Conservation (phyloP, 1,284 basidiomycete genomes). For the Trichosporon faecale region DNA sequence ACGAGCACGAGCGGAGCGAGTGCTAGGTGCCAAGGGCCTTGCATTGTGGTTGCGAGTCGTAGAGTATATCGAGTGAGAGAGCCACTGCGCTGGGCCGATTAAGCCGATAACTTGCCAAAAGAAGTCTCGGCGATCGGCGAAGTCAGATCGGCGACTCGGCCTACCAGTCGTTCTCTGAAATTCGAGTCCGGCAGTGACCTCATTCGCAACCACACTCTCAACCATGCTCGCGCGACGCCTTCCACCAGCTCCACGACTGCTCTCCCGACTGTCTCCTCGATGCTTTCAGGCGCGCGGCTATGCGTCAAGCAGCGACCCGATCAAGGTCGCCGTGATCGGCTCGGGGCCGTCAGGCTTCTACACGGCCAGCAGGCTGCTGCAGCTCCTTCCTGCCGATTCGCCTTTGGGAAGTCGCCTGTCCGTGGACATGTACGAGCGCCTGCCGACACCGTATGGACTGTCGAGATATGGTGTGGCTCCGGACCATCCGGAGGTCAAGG, state of each 20-base stretch:
- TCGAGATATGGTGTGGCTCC: slow-evolving; percentile 97
- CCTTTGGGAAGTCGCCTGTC: slow-evolving; percentile 55
- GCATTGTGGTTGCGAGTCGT: not conserved
- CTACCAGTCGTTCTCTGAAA: not conserved
- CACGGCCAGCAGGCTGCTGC: slow-evolving; percentile 76
- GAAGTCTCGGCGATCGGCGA: not conserved
- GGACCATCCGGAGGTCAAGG: slow-evolving; percentile 98
- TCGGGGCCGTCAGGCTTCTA: slow-evolving; percentile 95
- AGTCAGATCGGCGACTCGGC: slow-evolving; percentile 1
- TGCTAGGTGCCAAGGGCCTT: not conserved
- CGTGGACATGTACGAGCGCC: slow-evolving; percentile 86
- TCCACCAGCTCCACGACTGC: not conserved
- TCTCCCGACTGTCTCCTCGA: too few species aligned
- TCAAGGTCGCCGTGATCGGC: slow-evolving; percentile 51
- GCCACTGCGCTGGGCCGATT: not conserved
- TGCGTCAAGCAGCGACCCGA: slow-evolving; percentile 21
- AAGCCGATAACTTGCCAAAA: too few species aligned
- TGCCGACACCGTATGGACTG: slow-evolving; percentile 92
- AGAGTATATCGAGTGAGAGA: not conserved
- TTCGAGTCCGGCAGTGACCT: not conserved
- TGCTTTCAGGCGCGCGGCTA: not conserved
- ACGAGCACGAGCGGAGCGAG: not conserved
- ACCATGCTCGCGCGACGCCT: not conserved
- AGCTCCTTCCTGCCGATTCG: slow-evolving; percentile 57
- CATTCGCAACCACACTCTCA: not conserved